These are phyloP conservation scores for Aspergillus pseudonomiae DNA, from an alignment of 2,329 filamentous ascomycete genomes.

Conservation along the genomic window DNA sequence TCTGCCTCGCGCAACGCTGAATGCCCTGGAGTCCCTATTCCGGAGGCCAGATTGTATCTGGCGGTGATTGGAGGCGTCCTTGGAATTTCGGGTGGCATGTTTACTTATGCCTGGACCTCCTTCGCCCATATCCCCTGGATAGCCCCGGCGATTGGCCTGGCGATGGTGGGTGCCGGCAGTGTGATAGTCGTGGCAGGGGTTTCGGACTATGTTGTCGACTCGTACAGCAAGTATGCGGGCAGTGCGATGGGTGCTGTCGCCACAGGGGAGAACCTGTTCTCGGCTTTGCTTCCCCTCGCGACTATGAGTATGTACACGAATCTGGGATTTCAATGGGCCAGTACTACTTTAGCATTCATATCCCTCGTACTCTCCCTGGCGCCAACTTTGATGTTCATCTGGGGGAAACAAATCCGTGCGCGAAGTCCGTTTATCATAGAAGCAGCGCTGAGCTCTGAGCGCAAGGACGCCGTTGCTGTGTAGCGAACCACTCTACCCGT, in stretches of 20 bases:
- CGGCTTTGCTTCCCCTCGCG: constrained; percentile 47
- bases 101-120: constrained; percentile 39
- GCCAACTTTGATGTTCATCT: not conserved
- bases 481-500: not conserved
- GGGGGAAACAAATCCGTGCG: not conserved
- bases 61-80: constrained; percentile 36
- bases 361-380: not conserved
- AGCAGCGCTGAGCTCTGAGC: not conserved
- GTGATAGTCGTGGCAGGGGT: constrained; percentile 49
- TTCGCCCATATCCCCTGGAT: constrained; percentile 35
- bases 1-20: constrained; percentile 42
- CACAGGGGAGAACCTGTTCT: constrained; percentile 48
- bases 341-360: constrained; percentile 43
- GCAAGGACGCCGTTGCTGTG: not conserved
- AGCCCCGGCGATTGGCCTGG: constrained; percentile 34
- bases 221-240: constrained; percentile 52
- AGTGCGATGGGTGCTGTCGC: constrained; percentile 51
- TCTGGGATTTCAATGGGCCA: constrained; percentile 46
- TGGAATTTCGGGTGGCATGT: constrained; percentile 40
- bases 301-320: constrained; percentile 40
- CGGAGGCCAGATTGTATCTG: constrained; percentile 47
- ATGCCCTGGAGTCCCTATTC: constrained; percentile 42
- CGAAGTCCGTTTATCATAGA: not conserved
- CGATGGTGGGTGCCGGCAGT: constrained; percentile 45
- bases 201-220: constrained; percentile 52